phyloP scores from a whole-genome alignment of 176 grass and related monocot species.

The Avena sativa region DNA sequence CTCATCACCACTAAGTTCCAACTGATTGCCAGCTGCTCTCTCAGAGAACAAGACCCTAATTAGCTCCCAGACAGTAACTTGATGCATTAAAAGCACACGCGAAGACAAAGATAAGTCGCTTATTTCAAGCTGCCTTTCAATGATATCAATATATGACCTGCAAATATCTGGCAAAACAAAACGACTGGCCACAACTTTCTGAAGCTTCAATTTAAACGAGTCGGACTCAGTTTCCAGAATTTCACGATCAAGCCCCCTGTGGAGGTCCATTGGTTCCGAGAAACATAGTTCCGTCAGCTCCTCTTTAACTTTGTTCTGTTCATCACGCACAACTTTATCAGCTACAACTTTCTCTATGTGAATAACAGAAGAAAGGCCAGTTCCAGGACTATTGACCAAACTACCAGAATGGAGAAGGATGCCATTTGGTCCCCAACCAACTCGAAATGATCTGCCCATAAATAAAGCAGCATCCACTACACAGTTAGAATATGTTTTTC shows the following conservation, averaged over 20 bases:
- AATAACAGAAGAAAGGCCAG: slow-evolving; percentile 79
- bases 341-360: slow-evolving; percentile 76
- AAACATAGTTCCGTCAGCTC: slow-evolving; percentile 79
- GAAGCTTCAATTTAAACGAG: slow-evolving; percentile 71
- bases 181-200: slow-evolving; percentile 67
- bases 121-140: slow-evolving; percentile 79
- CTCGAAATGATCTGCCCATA: slow-evolving; percentile 94
- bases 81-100: slow-evolving; percentile 78
- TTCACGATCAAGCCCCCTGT: slow-evolving; percentile 71
- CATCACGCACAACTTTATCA: slow-evolving; percentile 71
- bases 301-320: slow-evolving; percentile 61
- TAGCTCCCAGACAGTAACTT: slow-evolving; percentile 85
- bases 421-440: slow-evolving; percentile 94
- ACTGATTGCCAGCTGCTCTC: slow-evolving; percentile 50
- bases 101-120: slow-evolving; percentile 67
- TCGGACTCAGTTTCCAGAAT: slow-evolving; percentile 52
- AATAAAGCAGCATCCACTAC: slow-evolving; percentile 88
- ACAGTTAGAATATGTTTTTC: slow-evolving; percentile 65
- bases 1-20: slow-evolving; percentile 54
- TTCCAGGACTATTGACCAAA: slow-evolving; percentile 56
- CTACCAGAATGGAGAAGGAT: slow-evolving; percentile 88
- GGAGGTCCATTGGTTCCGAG: slow-evolving; percentile 67
- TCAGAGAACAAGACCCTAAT: slow-evolving; percentile 88
- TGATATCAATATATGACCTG: slow-evolving; percentile 74
- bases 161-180: slow-evolving; percentile 82